Conservation (phyloP, 208 protist species). For the Trypanosoma caninum region DNA sequence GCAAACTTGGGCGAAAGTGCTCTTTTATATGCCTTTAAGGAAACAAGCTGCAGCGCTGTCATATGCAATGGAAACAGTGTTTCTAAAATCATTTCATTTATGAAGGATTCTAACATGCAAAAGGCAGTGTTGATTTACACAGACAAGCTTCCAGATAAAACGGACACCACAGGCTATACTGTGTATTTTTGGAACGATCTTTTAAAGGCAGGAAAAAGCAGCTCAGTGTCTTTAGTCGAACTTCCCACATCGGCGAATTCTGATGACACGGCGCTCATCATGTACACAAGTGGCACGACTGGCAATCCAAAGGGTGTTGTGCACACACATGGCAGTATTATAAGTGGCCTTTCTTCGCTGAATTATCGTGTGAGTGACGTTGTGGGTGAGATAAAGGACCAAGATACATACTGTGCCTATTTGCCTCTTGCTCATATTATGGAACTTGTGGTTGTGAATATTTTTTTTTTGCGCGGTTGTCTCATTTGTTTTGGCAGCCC, state of each 20-base stretch:
- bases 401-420: constrained; percentile 83
- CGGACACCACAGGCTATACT: constrained; percentile 31
- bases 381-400: constrained; percentile 33
- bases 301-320: constrained; percentile 88
- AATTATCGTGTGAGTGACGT: constrained; percentile 41
- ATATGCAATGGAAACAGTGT: constrained; percentile 68
- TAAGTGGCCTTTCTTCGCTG: constrained; percentile 47
- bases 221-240: constrained; percentile 15
- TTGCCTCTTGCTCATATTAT: constrained; percentile 92
- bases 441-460: constrained; percentile 67
- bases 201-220: constrained; percentile 40
- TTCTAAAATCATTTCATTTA: constrained; percentile 43
- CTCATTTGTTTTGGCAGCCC: constrained; percentile 77
- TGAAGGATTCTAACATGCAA: constrained; percentile 21
- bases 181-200: constrained; percentile 56
- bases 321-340: constrained; percentile 77
- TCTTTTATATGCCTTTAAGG: constrained; percentile 68
- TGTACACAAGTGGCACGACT: constrained; percentile 92
- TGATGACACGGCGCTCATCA: constrained; percentile 71
- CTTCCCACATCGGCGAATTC: constrained; percentile 32
- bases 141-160: constrained; percentile 37
- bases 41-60: constrained; percentile 63
- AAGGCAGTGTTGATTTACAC: constrained; percentile 58
- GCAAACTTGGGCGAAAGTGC: constrained; percentile 82
- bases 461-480: constrained; percentile 62